These are phyloP conservation scores for Calonectria honghensis DNA, from an alignment of 2,329 filamentous ascomycete species.

Conservation along the genomic window DNA sequence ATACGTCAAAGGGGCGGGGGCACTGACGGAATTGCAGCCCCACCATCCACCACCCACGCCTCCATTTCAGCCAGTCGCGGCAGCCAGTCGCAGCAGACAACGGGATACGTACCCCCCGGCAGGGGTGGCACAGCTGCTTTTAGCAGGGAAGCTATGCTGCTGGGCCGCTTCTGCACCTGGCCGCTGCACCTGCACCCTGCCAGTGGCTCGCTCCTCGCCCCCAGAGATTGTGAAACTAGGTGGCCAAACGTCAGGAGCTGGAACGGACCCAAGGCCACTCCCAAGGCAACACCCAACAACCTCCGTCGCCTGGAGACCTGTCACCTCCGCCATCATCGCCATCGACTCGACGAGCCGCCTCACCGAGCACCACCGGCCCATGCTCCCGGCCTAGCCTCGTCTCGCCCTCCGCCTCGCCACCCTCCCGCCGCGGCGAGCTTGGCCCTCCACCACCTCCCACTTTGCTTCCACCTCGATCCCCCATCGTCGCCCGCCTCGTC, in stretches of 20 bases:
- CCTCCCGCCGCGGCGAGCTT: conserved; percentile 15
- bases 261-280: conserved; percentile 26
- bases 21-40: conserved; percentile 31
- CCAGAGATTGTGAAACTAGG: conserved; percentile 39
- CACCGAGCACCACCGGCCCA: conserved; percentile 9
- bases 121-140: conserved; percentile 9
- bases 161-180: conserved; percentile 31
- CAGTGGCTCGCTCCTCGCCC: conserved; percentile 22
- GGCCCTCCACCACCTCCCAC: conserved; percentile 1
- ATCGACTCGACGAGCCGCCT: conserved; percentile 12
- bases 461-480: conserved; percentile 11
- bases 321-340: conserved; percentile 27
- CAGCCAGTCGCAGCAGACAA: conserved; percentile 21
- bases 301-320: conserved; percentile 27
- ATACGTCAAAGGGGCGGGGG: conserved; percentile 40
- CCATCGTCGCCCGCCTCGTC: conserved; percentile 30
- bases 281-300: conserved; percentile 30
- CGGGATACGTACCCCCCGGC: conserved; percentile 20
- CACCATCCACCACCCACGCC: conserved; percentile 18
- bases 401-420: conserved; percentile 31
- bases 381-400: conserved; percentile 1
- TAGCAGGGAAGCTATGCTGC: conserved; percentile 18
- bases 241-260: conserved; percentile 35
- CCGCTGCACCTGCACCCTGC: conserved; percentile 25
- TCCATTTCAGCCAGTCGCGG: conserved; percentile 20